phyloP scores from a whole-genome alignment of 345 rosid species.

The Microcos paniculata region DNA sequence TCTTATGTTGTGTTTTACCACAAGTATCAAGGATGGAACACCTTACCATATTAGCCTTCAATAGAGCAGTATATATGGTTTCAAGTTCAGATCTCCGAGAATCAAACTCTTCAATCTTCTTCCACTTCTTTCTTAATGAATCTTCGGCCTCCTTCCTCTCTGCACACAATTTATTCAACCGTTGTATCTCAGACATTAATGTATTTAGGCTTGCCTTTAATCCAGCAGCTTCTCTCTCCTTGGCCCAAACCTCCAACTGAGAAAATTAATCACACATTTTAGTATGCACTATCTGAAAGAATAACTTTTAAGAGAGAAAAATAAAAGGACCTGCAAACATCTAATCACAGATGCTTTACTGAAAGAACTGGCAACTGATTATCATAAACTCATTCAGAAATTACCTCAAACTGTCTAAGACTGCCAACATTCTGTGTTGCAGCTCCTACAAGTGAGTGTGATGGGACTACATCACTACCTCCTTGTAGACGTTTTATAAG shows the following conservation, averaged over 20 bases:
- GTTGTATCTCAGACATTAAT: conserved; percentile 74
- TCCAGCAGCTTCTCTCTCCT: conserved; percentile 90
- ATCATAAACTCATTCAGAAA: conserved; percentile 9
- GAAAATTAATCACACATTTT: conserved; percentile 18
- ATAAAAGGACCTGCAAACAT: background rate
- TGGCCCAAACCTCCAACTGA: conserved; percentile 94
- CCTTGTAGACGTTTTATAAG: conserved; percentile 75
- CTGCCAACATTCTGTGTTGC: conserved; percentile 64
- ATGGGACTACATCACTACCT: conserved; percentile 53
- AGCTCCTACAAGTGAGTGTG: conserved; percentile 53
- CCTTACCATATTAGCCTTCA: conserved; percentile 82
- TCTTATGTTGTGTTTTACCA: conserved; percentile 7
- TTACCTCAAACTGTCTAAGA: conserved; percentile 83
- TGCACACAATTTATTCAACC: conserved; percentile 76
- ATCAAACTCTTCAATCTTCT: conserved; percentile 93
- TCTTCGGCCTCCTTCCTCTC: conserved; percentile 96
- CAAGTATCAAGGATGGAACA: conserved; percentile 8
- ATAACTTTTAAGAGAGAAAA: background rate
- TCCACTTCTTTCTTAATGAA: conserved; percentile 85
- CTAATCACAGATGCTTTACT: background rate
- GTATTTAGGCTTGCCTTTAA: conserved; percentile 81
- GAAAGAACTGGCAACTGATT: background rate
- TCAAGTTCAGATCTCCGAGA: conserved; percentile 91
- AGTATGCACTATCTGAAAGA: conserved; percentile 9
- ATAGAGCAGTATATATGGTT: conserved; percentile 71